Base-by-base conservation (phyloP, 345 rosid species). In the Cardamine chenopodiifolia region DNA sequence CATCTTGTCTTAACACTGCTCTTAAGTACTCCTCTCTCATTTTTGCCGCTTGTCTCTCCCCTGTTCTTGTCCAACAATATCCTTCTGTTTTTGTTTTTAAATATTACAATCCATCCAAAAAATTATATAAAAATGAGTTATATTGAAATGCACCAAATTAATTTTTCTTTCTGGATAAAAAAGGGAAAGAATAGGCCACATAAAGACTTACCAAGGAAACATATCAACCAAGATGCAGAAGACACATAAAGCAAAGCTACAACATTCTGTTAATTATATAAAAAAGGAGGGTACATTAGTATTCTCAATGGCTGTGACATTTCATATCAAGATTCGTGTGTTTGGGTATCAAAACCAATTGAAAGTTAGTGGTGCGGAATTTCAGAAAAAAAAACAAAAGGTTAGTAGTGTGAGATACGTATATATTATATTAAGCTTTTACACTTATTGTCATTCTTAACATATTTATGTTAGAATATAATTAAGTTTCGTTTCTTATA, bases 1-100 rank as follows among this genome's bases (percentile, higher is more conserved):
- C 96, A 79, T 93, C 98, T 85, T 93, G 97, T 72, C 89, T 90
- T 84, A 93, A 79, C 32, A 90, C 98, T 26, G 97, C 96, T 73
- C 82, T 89, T 64, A 93, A 72, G 74, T 93, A 93, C 83, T 82
- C 90, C 82, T 89, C 89, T 70, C 98, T 86, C 86, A 90, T 75
- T 26, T 86, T 82, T 59, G 88, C 75, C 19, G 88, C 88, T 78
- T 90, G 98, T 79, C 98, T 87, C 74, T 93, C 98, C 66, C 97
- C 97, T 60, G 87, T 82, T 83, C 89, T 90, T 89, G 90, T 90
- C 98, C 96, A 93, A 44, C 97, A 93, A 44, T 84, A 85, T 67
- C 86, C 89, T 81, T 90, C 98, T 93, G 90, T 63, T 39, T 26
- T 53, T 13, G 6, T 58, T 35, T 9, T 34, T 8, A 34, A n/a